Base-by-base conservation (phyloP, 2,329 filamentous ascomycete species). In the Calcarisporium arbuscula region DNA sequence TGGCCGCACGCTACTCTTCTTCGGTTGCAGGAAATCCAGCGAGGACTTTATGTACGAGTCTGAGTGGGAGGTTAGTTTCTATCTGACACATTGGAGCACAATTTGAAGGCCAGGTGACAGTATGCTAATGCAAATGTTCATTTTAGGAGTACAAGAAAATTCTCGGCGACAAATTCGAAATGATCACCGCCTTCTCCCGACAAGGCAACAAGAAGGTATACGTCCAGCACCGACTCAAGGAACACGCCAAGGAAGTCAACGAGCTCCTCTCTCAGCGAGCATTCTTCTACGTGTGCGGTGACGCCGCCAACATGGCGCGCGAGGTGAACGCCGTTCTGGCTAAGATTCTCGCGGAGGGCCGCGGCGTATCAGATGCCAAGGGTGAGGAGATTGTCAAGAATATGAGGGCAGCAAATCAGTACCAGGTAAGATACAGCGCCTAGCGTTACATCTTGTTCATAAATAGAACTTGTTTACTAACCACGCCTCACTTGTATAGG, bases 201-300 rank as follows among this genome's bases (percentile, higher is more conserved):
- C 86, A 95, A 40, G 71, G 76, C 1, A 60, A 80, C 28, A 74
- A 92, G 61, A 98, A 98, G 67, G 85, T 98, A 23, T 98, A 98
- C 56, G 92, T 98, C 16, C 92, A 98, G 65, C 88, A 98, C 63
- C 77, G 85, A 42, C 73, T 98, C 41, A 82, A 85, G 64, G 86
- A 96, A 61, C 73, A 80, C 32, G 80, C 85, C 39, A 75, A 85
- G 51, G 79, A 95, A 51, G 74, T 98, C 64, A 90, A 94, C 63
- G 80, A 90, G 45, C 77, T 98, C 1, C 72, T 98, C 8, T 72
- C 83, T 47, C 72, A 88, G 61, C 85, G 89, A 59, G 92, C 87
- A 5, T 95, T 92, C 64, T 89, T 98, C 60, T 98, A 98, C 60
- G 90, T 98, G 39, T 98, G 94, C 53, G 92, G 92, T 65, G 92